Conservation (phyloP, 2,329 filamentous ascomycete genomes). For the Massarina eburnea region DNA sequence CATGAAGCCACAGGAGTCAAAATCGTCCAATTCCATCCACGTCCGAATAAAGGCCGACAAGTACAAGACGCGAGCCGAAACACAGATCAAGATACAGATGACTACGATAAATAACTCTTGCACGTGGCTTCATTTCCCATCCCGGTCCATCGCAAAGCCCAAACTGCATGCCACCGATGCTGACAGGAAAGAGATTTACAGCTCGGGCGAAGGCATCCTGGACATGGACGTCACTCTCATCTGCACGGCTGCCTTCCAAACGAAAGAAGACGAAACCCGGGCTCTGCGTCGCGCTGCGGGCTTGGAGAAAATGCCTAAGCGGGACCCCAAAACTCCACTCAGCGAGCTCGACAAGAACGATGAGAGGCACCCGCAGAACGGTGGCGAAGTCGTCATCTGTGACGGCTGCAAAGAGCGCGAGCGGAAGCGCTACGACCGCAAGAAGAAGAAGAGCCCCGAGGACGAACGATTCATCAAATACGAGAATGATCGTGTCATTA, state of each 20-base stretch:
- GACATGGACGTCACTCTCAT: slow-evolving; percentile 57
- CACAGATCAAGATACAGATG: slow-evolving; percentile 88
- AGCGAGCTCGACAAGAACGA: slow-evolving; percentile 58
- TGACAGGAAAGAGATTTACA: slow-evolving; percentile 69
- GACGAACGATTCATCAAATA: slow-evolving; percentile 74
- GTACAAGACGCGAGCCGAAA: slow-evolving; percentile 88
- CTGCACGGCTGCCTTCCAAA: slow-evolving; percentile 88
- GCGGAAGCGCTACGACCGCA: slow-evolving; percentile 84
- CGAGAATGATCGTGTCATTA: slow-evolving; percentile 47
- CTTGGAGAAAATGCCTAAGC: slow-evolving; percentile 42
- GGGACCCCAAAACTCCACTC: slow-evolving; percentile 42
- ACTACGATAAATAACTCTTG: slow-evolving; percentile 73
- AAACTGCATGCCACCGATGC: slow-evolving; percentile 81
- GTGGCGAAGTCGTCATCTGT: slow-evolving; percentile 93
- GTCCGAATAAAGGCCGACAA: slow-evolving; percentile 31
- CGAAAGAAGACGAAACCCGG: slow-evolving; percentile 64
- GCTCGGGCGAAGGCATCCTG: slow-evolving; percentile 56
- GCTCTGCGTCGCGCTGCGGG: slow-evolving; percentile 65
- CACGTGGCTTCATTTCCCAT: slow-evolving; percentile 80
- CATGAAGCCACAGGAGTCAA: background rate
- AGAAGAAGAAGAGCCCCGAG: slow-evolving; percentile 94
- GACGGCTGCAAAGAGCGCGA: slow-evolving; percentile 88
- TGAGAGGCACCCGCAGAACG: slow-evolving; percentile 75
- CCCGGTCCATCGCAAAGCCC: slow-evolving; percentile 90
- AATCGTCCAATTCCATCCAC: slow-evolving; percentile 7